Conservation (phyloP, 371 early-diverging fungal species). For the Rhizopus arrhizus region DNA sequence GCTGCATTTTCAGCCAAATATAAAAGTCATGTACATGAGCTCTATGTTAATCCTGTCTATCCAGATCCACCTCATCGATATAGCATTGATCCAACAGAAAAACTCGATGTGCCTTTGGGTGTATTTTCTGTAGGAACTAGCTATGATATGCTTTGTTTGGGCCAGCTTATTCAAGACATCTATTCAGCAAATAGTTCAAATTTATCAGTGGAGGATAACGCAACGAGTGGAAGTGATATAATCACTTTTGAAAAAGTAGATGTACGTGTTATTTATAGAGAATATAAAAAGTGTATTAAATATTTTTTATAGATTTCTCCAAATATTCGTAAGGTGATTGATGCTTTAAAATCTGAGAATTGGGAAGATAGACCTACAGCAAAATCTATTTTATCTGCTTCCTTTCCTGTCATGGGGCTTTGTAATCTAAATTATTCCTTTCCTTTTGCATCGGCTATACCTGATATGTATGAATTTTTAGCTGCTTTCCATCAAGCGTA, state of each 20-base stretch:
- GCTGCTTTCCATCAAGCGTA: slow-evolving; percentile 63
- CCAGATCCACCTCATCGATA: slow-evolving; percentile 25
- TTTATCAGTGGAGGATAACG: slow-evolving; percentile 35
- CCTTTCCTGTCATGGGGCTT: slow-evolving; percentile 51
- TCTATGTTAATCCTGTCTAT: slow-evolving; percentile 29
- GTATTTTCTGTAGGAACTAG: slow-evolving; percentile 45
- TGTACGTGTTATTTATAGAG: slow-evolving; percentile 20
- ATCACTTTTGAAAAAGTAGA: slow-evolving; percentile 8
- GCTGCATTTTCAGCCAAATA: slow-evolving; percentile 58
- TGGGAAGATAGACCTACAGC: slow-evolving; percentile 62
- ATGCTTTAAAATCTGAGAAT: slow-evolving; percentile 41
- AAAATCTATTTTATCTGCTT: slow-evolving; percentile 55
- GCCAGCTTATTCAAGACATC: slow-evolving; percentile 54
- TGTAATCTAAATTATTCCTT: slow-evolving; percentile 48
- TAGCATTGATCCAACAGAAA: slow-evolving; percentile 36
- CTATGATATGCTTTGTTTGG: slow-evolving; percentile 61
- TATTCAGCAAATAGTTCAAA: slow-evolving; percentile 46
- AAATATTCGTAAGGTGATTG: slow-evolving; percentile 29
- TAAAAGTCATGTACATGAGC: slow-evolving; percentile 33
- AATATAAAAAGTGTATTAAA: not conserved
- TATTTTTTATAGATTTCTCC: not conserved
- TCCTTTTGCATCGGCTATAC: slow-evolving; percentile 57
- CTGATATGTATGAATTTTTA: slow-evolving; percentile 66
- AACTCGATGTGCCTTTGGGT: not conserved
- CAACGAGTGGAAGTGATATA: not conserved